Evolutionary conservation across 1,284 basidiomycete genomes (phyloP).

Genomic region (Anthracocystis walkeri): DNA sequence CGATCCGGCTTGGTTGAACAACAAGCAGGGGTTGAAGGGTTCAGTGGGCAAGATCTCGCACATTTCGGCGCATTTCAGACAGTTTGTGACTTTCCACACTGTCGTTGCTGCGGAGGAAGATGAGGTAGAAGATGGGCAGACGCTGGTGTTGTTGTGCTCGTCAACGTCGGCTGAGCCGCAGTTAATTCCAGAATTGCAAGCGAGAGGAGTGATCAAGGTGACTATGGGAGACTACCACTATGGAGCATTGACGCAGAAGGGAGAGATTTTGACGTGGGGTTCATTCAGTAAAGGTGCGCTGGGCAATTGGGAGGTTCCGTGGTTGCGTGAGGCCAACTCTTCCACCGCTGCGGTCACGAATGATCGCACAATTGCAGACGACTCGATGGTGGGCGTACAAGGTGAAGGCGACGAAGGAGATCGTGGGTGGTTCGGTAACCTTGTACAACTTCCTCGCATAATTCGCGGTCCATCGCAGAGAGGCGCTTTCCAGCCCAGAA

Average conservation of each 20-base stretch:
- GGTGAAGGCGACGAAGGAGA: slow-evolving; percentile 11
- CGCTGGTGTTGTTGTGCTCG: slow-evolving; percentile 57
- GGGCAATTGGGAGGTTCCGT: slow-evolving; percentile 75
- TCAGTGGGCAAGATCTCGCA: slow-evolving; percentile 70
- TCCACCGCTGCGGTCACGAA: not conserved
- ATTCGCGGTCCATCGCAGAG: not conserved
- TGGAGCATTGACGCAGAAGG: slow-evolving; percentile 81
- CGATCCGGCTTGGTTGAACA: slow-evolving; percentile 19
- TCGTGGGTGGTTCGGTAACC: slow-evolving; percentile 15
- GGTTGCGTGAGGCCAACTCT: not conserved
- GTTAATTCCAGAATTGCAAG: slow-evolving; percentile 79
- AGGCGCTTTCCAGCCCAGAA: slow-evolving; percentile 12
- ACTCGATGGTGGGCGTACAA: not conserved
- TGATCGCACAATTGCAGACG: not conserved
- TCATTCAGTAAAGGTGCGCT: slow-evolving; percentile 81
- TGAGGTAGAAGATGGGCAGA: slow-evolving; percentile 9
- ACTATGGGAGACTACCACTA: slow-evolving; percentile 90
- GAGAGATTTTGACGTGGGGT: slow-evolving; percentile 87
- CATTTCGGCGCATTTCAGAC: slow-evolving; percentile 85
- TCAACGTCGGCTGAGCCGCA: slow-evolving; percentile 72
- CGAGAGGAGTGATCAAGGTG: slow-evolving; percentile 81
- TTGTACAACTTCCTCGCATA: slow-evolving; percentile 12
- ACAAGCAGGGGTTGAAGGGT: not conserved
- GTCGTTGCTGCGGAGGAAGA: slow-evolving; percentile 72
- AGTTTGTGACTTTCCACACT: slow-evolving; percentile 83